These are phyloP conservation scores for Trichoderma asperellum DNA, from an alignment of 2,329 filamentous ascomycete genomes.

Conservation along the genomic window DNA sequence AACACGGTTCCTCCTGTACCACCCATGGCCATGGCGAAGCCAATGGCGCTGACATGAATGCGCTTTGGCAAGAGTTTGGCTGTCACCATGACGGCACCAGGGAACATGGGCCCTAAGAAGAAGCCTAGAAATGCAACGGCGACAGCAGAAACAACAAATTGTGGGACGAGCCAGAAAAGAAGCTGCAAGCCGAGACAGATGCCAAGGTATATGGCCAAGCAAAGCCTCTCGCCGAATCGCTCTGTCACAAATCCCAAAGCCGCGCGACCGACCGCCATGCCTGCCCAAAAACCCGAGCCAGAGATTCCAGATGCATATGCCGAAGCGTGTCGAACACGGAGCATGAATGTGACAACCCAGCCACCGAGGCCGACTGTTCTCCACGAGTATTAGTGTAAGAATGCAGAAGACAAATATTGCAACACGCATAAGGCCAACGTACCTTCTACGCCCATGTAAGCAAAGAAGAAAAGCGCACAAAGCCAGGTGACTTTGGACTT, in stretches of 20 bases:
- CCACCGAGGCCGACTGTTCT: constrained; percentile 65
- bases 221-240: constrained; percentile 65
- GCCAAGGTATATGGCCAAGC: constrained; percentile 63
- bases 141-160: constrained; percentile 62
- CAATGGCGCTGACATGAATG: constrained; percentile 72
- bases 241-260: constrained; percentile 72
- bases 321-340: constrained; percentile 66
- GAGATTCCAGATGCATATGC: constrained; percentile 72
- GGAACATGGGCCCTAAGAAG: constrained; percentile 75
- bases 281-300: constrained; percentile 79
- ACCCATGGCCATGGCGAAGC: constrained; percentile 74
- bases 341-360: constrained; percentile 83
- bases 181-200: constrained; percentile 65
- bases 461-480: constrained; percentile 68
- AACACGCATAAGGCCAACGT: not conserved
- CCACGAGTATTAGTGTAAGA: not conserved
- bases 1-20: constrained; percentile 68
- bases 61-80: constrained; percentile 71
- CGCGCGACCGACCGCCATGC: constrained; percentile 70
- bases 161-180: constrained; percentile 59
- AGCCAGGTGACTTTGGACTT: constrained; percentile 64
- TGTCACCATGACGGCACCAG: constrained; percentile 69
- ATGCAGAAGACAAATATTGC: not conserved
- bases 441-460: constrained; percentile 73
- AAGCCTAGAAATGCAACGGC: constrained; percentile 72